Evolutionary conservation across 1,139 yeast species (phyloP).

Genomic region (Magnusiomyces suaveolens): DNA sequence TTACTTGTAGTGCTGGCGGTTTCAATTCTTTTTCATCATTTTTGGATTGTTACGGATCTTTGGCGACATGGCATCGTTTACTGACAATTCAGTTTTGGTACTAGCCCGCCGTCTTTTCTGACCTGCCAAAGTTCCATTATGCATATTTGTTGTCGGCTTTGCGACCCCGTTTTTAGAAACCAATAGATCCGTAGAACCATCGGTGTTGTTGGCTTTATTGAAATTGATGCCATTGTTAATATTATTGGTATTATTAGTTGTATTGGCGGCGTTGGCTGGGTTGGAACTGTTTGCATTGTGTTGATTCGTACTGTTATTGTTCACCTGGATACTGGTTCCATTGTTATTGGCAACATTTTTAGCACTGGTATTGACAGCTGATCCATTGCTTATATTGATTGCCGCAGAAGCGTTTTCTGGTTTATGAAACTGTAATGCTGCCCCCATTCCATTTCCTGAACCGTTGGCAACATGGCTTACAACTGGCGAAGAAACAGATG

Average conservation of each 20-base stretch:
- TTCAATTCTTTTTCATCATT: neutral
- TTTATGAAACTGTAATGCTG: neutral
- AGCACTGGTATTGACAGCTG: neutral
- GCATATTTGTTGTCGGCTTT: neutral
- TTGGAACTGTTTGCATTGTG: no score
- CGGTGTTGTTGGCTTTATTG: neutral
- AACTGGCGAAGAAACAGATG: neutral
- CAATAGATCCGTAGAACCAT: neutral
- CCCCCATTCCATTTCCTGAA: neutral
- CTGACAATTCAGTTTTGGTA: neutral
- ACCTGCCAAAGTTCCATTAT: neutral
- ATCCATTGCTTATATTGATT: neutral
- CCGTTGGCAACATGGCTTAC: neutral
- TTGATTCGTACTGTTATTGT: no score
- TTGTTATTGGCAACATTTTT: neutral
- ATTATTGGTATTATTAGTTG: no score
- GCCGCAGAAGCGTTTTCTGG: neutral
- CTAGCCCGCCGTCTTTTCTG: neutral
- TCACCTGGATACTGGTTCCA: no score
- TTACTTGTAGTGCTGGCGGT: no score
- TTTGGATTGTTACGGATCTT: neutral
- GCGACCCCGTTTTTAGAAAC: neutral
- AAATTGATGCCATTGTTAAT: no score
- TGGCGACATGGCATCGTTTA: neutral
- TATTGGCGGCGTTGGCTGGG: no score